Evolutionary conservation across 768 basidiomycete species (phyloP).

Genomic region (Russula olivacea): DNA sequence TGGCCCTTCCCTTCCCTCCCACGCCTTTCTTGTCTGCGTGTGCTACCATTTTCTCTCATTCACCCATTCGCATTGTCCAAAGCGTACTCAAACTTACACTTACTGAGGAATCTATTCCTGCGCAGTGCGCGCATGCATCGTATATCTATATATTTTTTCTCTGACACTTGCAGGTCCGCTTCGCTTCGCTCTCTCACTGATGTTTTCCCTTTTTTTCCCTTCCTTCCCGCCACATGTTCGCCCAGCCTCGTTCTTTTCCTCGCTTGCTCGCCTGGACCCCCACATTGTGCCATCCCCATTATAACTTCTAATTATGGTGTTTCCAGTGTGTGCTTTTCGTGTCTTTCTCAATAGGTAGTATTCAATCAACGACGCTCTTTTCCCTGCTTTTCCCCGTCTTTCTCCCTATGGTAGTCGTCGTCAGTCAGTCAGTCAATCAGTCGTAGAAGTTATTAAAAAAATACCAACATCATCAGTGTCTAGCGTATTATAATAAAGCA

Average conservation of each 20-base stretch:
- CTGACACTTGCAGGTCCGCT: constrained; percentile 17
- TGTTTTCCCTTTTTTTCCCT: neutral
- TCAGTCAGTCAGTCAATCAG: neutral
- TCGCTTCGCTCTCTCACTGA: neutral
- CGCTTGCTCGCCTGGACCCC: constrained; percentile 1
- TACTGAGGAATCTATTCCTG: constrained; percentile 12
- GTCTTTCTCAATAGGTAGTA: constrained; percentile 10
- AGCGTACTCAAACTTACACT: neutral
- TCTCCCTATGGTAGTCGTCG: neutral
- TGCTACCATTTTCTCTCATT: neutral
- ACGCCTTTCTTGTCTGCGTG: neutral
- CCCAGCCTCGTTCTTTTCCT: neutral
- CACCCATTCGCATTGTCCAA: neutral
- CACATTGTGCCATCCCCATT: constrained; percentile 21
- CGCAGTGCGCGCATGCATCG: constrained; percentile 16
- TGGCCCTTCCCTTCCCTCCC: neutral
- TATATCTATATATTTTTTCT: constrained; percentile 21
- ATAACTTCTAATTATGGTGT: constrained; percentile 24
- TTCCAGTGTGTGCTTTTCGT: constrained; percentile 6
- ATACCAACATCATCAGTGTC: neutral
- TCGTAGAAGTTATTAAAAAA: constrained; percentile 13
- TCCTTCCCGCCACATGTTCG: neutral
- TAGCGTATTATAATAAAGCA: constrained; percentile 11
- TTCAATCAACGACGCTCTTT: constrained; percentile 20
- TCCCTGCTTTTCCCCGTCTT: neutral